Evolutionary conservation across 1,284 basidiomycete species (phyloP).

Genomic region (Schizophyllum commune): DNA sequence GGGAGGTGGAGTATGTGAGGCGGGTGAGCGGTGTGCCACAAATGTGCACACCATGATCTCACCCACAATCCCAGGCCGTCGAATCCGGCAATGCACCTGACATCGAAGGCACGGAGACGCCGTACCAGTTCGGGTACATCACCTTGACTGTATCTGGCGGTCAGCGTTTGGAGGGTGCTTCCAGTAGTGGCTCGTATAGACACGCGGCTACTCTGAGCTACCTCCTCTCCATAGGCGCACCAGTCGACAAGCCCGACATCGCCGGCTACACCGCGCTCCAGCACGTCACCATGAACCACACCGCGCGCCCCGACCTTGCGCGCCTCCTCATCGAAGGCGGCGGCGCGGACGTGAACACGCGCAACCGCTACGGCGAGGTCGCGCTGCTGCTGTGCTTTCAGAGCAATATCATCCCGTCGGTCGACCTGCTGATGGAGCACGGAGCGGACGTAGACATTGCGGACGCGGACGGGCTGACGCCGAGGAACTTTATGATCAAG

Average conservation of each 20-base stretch:
- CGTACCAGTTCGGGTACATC: slow-evolving; percentile 39
- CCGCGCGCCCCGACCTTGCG: slow-evolving; percentile 22
- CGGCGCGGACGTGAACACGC: slow-evolving; percentile 33
- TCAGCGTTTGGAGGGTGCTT: slow-evolving; percentile 22
- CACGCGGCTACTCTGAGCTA: slow-evolving; percentile 31
- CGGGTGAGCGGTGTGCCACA: slow-evolving; percentile 5
- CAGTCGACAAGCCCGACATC: slow-evolving; percentile 37
- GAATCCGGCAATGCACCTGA: slow-evolving; percentile 32
- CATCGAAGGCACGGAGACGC: slow-evolving; percentile 35
- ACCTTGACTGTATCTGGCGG: slow-evolving; percentile 35
- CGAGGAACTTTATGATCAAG: slow-evolving; percentile 22
- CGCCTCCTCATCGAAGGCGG: slow-evolving; percentile 32
- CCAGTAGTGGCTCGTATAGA: slow-evolving; percentile 8
- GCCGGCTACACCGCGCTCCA: slow-evolving; percentile 41
- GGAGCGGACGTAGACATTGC: slow-evolving; percentile 37
- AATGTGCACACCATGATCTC: background rate
- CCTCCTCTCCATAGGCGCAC: slow-evolving; percentile 35
- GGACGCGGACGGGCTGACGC: slow-evolving; percentile 37
- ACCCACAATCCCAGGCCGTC: slow-evolving; percentile 24
- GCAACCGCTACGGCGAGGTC: slow-evolving; percentile 39
- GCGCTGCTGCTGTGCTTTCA: slow-evolving; percentile 32
- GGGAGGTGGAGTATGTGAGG: slow-evolving; percentile 22
- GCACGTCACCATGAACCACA: slow-evolving; percentile 29
- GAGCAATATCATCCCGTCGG: slow-evolving; percentile 22
- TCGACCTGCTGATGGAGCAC: slow-evolving; percentile 43